phyloP scores from a whole-genome alignment of 805 yeast species.

The Starmera quercuum region DNA sequence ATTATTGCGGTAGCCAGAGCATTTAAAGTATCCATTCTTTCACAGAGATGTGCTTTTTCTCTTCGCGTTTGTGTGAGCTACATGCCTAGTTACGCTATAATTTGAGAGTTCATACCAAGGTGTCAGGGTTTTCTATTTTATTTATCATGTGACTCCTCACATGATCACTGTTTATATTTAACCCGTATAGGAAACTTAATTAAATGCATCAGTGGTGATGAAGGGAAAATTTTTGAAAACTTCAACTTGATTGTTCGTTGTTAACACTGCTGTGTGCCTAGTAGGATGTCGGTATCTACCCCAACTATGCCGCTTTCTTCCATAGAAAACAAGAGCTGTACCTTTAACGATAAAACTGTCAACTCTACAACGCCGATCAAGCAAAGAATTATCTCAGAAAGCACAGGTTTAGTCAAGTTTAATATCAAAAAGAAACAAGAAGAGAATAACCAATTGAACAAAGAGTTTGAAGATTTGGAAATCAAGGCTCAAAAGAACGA shows the following conservation, averaged over 20 bases:
- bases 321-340: constrained; percentile 2
- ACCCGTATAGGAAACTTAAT: neutral
- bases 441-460: constrained; percentile 1
- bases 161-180: too few species aligned
- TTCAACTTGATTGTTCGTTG: too few species aligned
- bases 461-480: constrained; percentile 1
- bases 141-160: neutral
- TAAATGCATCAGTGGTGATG: neutral
- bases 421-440: constrained; percentile 9
- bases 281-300: neutral
- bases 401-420: constrained; percentile 44
- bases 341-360: neutral
- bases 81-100: too few species aligned
- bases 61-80: too few species aligned
- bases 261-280: constrained; percentile 2
- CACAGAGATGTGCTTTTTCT: neutral
- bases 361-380: constrained; percentile 8
- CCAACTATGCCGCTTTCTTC: neutral
- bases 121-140: neutral
- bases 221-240: too few species aligned
- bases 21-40: constrained; percentile 3
- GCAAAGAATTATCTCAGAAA: constrained; percentile 38
- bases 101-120: neutral
- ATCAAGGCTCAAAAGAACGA: constrained; percentile 3
- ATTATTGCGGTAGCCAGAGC: neutral